phyloP scores from a whole-genome alignment of 2,329 filamentous ascomycete genomes.

The Paecilomyces fulvus region DNA sequence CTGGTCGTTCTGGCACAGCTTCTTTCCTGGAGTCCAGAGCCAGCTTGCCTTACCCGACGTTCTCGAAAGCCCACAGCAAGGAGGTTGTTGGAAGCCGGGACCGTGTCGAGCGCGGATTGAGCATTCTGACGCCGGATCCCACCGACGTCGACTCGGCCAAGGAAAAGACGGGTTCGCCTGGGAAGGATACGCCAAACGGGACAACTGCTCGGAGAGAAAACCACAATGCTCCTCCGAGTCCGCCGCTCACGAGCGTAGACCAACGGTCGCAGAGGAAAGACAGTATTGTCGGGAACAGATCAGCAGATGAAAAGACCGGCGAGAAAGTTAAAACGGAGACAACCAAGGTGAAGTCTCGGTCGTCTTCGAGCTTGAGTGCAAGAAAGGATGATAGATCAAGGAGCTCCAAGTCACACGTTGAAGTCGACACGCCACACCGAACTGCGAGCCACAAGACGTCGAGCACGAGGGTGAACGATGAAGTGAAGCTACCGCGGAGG shows the following conservation, averaged over 20 bases:
- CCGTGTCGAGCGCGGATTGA: slow-evolving; percentile 34
- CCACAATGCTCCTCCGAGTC: slow-evolving; percentile 38
- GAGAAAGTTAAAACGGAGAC: slow-evolving; percentile 26
- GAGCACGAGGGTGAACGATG: slow-evolving; percentile 23
- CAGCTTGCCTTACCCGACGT: slow-evolving; percentile 65
- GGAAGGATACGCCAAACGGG: slow-evolving; percentile 32
- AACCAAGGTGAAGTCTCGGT: slow-evolving; percentile 28
- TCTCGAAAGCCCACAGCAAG: slow-evolving; percentile 88
- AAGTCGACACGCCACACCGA: slow-evolving; percentile 25
- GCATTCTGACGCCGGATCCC: slow-evolving; percentile 58
- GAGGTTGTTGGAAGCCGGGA: slow-evolving; percentile 64
- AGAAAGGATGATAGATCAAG: slow-evolving; percentile 31
- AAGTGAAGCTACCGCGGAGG: slow-evolving; percentile 24
- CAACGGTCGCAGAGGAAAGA: slow-evolving; percentile 29
- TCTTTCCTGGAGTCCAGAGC: slow-evolving; percentile 37
- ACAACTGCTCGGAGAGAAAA: slow-evolving; percentile 17
- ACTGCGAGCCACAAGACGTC: slow-evolving; percentile 28
- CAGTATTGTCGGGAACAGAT: slow-evolving; percentile 23
- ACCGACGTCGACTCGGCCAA: slow-evolving; percentile 49
- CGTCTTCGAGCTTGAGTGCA: slow-evolving; percentile 31
- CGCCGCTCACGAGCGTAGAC: slow-evolving; percentile 39
- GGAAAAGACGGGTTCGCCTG: slow-evolving; percentile 26
- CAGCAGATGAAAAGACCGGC: slow-evolving; percentile 15
- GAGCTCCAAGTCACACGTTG: slow-evolving; percentile 26
- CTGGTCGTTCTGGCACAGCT: slow-evolving; percentile 19